Base-by-base conservation (phyloP, 345 rosid genomes). In the Lagerstroemia speciosa region DNA sequence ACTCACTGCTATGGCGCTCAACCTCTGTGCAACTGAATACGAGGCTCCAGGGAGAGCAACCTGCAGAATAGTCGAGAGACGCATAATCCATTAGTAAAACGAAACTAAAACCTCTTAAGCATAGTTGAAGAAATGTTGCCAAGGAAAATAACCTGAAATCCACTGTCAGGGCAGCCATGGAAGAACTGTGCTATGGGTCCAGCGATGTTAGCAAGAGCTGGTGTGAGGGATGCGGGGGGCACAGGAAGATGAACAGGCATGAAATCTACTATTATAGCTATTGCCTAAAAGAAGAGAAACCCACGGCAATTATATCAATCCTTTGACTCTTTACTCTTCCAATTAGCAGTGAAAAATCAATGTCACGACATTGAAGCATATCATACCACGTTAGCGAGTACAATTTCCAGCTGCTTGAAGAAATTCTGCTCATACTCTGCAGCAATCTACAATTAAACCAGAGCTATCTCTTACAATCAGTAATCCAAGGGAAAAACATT, bases 391-490 rank as follows among this genome's bases (percentile, higher is more conserved):
- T 93, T 97, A 3, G 97, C 97, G 40, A 83, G 86, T 52, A 93
- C 98, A 64, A 93, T 84, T 78, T 91, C 98, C 37, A 93, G 83
- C 83, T 93, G 97, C 45, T 93, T 89, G 81, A 87, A 93, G 76
- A 93, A 91, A 73, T 89, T 91, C 72, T 93, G 78, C 32, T 86
- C 87, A 79, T 93, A 93, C 70, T 93, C 98, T 46, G 98, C 98
- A 63, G 96, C 96, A 46, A 97, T 93, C 98, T 93, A 74, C 72
- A 27, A n/a, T 61, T 40, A 69, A 60, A 36, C 34, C 71, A 57
- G 55, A 69, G 34, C n/a, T n/a, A 53, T n/a, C 45, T 37, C 24
- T 57, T 11, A 57, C 38, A 9, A 36, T 36, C 55, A 53, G 3
- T 53, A 22, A 1, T n/a, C n/a, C n/a, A n/a, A n/a, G n/a, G n/a